Conservation (phyloP, 169 alveolate species). For the Plasmodium falciparum region DNA sequence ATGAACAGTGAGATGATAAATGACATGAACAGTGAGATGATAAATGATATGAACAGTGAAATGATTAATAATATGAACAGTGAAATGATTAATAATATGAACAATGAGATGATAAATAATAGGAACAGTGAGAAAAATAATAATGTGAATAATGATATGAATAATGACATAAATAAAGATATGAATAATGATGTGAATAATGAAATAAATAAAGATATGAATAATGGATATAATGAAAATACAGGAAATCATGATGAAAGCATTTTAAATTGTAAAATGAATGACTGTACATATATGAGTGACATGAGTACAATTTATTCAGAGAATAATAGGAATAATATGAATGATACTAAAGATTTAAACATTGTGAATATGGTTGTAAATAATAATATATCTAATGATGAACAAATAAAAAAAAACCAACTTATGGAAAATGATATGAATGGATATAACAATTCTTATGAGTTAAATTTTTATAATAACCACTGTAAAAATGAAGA, state of each 20-base stretch:
- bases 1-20: too few species aligned
- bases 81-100: background rate
- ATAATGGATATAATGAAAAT: conserved; percentile 12
- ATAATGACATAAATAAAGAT: background rate
- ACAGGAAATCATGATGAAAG: background rate
- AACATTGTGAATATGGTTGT: conserved; percentile 3
- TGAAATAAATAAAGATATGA: background rate
- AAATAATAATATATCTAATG: too few species aligned
- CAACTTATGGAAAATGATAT: conserved; percentile 3
- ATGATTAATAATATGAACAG: too few species aligned
- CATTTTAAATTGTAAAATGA: conserved; percentile 17
- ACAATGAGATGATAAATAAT: background rate
- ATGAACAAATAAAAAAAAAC: background rate
- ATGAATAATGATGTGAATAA: background rate
- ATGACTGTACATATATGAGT: background rate
- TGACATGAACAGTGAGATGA: too few species aligned
- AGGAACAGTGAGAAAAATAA: background rate
- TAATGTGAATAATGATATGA: background rate
- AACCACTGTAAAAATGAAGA: conserved; percentile 2
- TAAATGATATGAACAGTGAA: background rate
- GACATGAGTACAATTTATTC: background rate
- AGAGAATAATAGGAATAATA: background rate
- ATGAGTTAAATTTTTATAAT: conserved; percentile 20
- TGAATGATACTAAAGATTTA: conserved; percentile 14
- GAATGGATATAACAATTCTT: background rate